Conservation (phyloP, 306 rosid species). For the Comarum palustre region DNA sequence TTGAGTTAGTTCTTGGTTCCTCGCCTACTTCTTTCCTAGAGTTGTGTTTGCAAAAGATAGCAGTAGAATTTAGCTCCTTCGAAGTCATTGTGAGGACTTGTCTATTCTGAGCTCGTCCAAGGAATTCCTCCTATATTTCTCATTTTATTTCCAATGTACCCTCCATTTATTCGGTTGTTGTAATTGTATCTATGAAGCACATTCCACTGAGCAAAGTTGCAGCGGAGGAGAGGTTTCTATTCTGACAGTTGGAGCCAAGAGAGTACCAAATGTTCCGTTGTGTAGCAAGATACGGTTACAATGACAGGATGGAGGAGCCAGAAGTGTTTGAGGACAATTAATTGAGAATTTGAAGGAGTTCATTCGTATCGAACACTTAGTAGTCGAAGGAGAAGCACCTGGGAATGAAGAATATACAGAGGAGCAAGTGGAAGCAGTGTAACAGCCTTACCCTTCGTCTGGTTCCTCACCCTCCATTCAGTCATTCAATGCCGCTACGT, state of each 20-base stretch:
- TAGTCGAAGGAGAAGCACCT: conserved; percentile 27
- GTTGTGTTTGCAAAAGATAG: too few relatives aligned
- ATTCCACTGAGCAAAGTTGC: conserved; percentile 59
- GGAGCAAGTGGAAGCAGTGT: not conserved
- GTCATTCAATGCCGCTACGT: conserved; percentile 12
- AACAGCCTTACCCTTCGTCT: not conserved
- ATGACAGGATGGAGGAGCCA: conserved; percentile 42
- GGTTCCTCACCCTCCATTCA: not conserved
- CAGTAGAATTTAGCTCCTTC: too few relatives aligned
- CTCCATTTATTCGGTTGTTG: conserved; percentile 63
- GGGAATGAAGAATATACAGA: not conserved
- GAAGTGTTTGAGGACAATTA: conserved; percentile 54
- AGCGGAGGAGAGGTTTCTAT: conserved; percentile 60
- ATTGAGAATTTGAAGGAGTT: conserved; percentile 53
- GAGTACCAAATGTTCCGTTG: conserved; percentile 62
- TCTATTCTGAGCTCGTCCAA: conserved; percentile 74
- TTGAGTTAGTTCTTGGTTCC: too few relatives aligned
- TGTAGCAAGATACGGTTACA: conserved; percentile 78
- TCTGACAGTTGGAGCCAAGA: conserved; percentile 58
- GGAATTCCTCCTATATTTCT: conserved; percentile 81
- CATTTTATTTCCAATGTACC: conserved; percentile 58
- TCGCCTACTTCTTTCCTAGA: too few relatives aligned
- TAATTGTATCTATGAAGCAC: conserved; percentile 66
- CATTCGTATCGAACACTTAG: conserved; percentile 35
- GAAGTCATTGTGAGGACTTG: too few relatives aligned